Conservation (phyloP, 2,329 filamentous ascomycete species). For the Ophioceras dolichostomum region DNA sequence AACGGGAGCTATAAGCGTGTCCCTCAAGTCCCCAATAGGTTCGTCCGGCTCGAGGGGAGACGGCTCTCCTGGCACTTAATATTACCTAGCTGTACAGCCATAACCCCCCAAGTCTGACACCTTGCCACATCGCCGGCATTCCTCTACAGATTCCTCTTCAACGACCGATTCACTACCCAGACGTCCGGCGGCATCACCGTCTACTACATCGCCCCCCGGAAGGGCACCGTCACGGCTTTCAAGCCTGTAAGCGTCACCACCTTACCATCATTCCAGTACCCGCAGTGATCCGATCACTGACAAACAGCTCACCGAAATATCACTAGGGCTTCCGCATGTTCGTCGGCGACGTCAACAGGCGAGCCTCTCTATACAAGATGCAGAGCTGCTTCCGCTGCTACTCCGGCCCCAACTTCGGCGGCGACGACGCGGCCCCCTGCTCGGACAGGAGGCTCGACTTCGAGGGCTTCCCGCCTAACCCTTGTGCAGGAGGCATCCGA, state of each 20-base stretch:
- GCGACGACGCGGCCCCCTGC: slow-evolving; percentile 8
- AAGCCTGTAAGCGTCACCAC: background rate
- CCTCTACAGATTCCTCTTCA: background rate
- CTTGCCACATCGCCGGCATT: background rate
- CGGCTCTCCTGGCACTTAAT: too few species aligned
- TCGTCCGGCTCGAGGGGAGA: background rate
- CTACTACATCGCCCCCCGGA: slow-evolving; percentile 21
- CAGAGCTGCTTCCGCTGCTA: slow-evolving; percentile 24
- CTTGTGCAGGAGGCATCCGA: slow-evolving; percentile 25
- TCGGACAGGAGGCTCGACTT: background rate
- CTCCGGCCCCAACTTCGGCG: slow-evolving; percentile 16
- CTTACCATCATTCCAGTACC: too few species aligned
- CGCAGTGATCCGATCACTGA: too few species aligned
- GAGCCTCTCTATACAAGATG: background rate
- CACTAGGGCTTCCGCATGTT: slow-evolving; percentile 30
- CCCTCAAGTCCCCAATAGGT: slow-evolving; percentile 16
- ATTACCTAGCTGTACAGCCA: background rate
- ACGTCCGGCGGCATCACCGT: slow-evolving; percentile 20
- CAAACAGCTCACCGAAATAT: too few species aligned
- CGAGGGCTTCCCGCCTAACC: background rate
- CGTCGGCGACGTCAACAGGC: slow-evolving; percentile 17
- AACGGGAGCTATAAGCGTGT: slow-evolving; percentile 19
- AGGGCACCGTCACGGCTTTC: slow-evolving; percentile 23
- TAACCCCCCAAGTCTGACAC: background rate
- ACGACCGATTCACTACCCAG: background rate